Conservation (phyloP, 2,329 filamentous ascomycete genomes). For the Diaporthe nobilis region DNA sequence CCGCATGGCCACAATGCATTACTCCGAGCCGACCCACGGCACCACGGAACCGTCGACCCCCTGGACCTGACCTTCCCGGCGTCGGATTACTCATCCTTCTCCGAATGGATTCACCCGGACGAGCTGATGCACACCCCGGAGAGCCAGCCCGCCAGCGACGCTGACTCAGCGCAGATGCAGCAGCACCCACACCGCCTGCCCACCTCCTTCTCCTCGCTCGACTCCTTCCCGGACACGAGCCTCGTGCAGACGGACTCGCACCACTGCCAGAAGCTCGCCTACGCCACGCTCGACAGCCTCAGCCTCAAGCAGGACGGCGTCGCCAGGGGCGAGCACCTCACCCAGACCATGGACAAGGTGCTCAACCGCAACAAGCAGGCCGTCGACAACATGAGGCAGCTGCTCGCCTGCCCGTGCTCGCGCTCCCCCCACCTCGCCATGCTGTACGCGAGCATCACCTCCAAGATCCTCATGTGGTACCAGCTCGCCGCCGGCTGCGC, state of each 20-base stretch:
- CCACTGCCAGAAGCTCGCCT: constrained; percentile 40
- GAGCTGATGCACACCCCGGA: constrained; percentile 40
- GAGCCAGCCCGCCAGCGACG: constrained; percentile 24
- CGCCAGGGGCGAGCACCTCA: constrained; percentile 32
- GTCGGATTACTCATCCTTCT: constrained; percentile 39
- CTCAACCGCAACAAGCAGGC: constrained; percentile 42
- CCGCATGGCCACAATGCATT: constrained; percentile 24
- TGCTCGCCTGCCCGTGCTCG: constrained; percentile 40
- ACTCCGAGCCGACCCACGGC: constrained; percentile 30
- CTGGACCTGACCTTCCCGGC: constrained; percentile 39
- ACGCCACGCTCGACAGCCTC: constrained; percentile 38
- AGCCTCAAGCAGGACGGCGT: constrained; percentile 34
- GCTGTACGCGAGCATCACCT: constrained; percentile 42
- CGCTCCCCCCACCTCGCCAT: constrained; percentile 40
- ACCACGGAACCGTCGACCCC: constrained; percentile 38
- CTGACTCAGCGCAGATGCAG: constrained; percentile 27
- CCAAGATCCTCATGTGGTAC: constrained; percentile 43
- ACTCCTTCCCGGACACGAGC: constrained; percentile 33
- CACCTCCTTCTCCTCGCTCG: constrained; percentile 31
- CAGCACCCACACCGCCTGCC: constrained; percentile 16
- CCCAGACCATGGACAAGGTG: constrained; percentile 42
- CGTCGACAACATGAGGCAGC: constrained; percentile 41
- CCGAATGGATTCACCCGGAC: constrained; percentile 41
- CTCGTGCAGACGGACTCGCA: constrained; percentile 36
- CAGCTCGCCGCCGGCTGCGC: constrained; percentile 40